Evolutionary conservation across 306 rosid species (phyloP).

Genomic region (Malus orientalis): DNA sequence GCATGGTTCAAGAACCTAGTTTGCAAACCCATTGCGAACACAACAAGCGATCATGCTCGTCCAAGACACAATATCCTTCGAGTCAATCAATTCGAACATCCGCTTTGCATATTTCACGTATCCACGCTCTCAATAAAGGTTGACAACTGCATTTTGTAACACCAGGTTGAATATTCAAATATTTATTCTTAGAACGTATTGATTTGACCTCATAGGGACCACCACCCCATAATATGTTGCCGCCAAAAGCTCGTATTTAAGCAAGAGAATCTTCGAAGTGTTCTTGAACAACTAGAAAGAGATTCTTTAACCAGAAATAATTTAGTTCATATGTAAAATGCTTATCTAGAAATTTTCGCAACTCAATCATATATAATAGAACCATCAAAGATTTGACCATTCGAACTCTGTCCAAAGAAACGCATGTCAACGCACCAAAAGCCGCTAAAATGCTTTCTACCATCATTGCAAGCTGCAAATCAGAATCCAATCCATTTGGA

Average conservation of each 20-base stretch:
- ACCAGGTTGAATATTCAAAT: slow-evolving; percentile 25
- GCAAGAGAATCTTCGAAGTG: no score
- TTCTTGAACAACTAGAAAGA: no score
- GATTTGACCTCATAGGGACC: no score
- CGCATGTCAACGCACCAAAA: slow-evolving; percentile 37
- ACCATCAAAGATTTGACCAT: no score
- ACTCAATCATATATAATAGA: no score
- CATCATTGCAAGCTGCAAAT: slow-evolving; percentile 55
- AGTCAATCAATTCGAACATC: slow-evolving; percentile 39
- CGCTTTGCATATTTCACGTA: slow-evolving; percentile 33
- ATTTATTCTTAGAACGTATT: no score
- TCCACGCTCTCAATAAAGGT: slow-evolving; percentile 50
- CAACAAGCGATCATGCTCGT: slow-evolving; percentile 63
- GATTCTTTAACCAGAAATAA: no score
- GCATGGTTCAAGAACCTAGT: slow-evolving; percentile 55
- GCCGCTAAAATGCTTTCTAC: slow-evolving; percentile 57
- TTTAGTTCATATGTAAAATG: no score
- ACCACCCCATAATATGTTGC: no score
- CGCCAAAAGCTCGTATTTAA: no score
- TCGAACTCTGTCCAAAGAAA: not conserved
- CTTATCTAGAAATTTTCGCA: no score
- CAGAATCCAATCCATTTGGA: slow-evolving; percentile 38
- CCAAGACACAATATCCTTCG: slow-evolving; percentile 70
- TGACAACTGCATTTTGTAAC: slow-evolving; percentile 52
- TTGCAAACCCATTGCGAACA: slow-evolving; percentile 44